Evolutionary conservation across 257 asterid species (phyloP), one percentile per base, ranked within the genome.

Genomic region (Gardenia jasminoides): DNA sequence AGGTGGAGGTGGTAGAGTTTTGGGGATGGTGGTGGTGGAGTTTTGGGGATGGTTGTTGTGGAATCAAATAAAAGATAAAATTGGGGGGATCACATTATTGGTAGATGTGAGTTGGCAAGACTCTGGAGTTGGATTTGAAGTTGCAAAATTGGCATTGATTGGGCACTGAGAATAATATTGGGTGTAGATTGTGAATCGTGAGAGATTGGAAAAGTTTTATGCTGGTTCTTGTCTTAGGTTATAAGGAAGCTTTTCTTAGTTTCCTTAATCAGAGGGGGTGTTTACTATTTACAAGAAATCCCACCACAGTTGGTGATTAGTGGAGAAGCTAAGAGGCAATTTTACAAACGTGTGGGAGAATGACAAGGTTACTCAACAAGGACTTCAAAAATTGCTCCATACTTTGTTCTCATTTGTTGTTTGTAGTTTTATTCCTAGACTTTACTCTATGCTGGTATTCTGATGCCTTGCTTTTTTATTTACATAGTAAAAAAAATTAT

Each of bases 151-250:
- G 66, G 22, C 39, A 9, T 44, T n/a, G n/a, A n/a, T n/a, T 46
- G 69, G 28, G 43, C 24, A 31, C 20, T 36, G 48, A 24, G 64
- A 33, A 71, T n/a, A n/a, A n/a, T 41, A 47, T 39, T 12, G 70
- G 30, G n/a, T 68, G 44, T 33, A 20, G 47, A 47, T 41, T 12
- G 1, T 1, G 0, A 8, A 2, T 39, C 20, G 13, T 19, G 19
- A 68, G 17, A 39, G 30, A 12, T 48, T 26, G 26, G n/a, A 26
- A 24, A 48, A n/a, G 24, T 19, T n/a, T 4, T 69, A 67, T 10
- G 43, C 64, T 68, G 72, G 16, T 74, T 72, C 77, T 67, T 80
- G 79, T 64, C 86, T 72, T 61, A 39, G 28, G 31, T 71, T 44
- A 72, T 62, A 83, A 76, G 86, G 12, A 26, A 24, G 28, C 39